Evolutionary conservation across 352 stramenopile genomes (phyloP), one percentile per base, ranked within the genome.

Genomic region (Elongisporangium undulatum): DNA sequence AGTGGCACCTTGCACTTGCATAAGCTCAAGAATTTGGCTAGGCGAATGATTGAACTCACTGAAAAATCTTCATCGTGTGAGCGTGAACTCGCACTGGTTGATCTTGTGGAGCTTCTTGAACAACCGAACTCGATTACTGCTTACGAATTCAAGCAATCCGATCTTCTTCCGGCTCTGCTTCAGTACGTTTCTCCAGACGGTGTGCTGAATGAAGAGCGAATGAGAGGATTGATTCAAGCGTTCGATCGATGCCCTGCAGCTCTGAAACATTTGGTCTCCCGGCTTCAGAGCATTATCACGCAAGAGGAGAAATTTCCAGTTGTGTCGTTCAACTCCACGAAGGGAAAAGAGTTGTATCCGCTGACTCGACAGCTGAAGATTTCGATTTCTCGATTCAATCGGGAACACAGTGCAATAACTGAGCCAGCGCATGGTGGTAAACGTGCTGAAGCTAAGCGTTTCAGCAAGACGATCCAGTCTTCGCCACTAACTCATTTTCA

Each of bases 111-210:
- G 51, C 63, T 93, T 22, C 89, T 93, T 54, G 79, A 90, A 20
- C 71, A 90, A 50, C 65, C 78, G 34, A 86, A 88, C 55, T 82
- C 78, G 12, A 89, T 95, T 50, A 95, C 85, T 20, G 87, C 81
- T 0, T 90, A 91, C 29, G 85, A 95, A 53, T 91, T 95, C 62
- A 92, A 91, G 54, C 84, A 92, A 39, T 95, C 84, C 2, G 71
- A 85, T 50, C 62, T 95, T 1, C 69, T 95, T 8, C 74, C 81
- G 24, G 77, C 83, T 1, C 62, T 95, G 45, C 61, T 91, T 24
- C 56, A 74, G 9, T 90, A 81, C 49, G 26, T 93, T 6, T 68
- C 72, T 4, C 72, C 79, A 3, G 53, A 63, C 1, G 63, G 56
- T 10, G 56, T 71, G 12, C n/a, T 80, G 3, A 59, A 86, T 39